Evolutionary conservation across 345 rosid genomes (phyloP).

Genomic region (Nephelium lappaceum): DNA sequence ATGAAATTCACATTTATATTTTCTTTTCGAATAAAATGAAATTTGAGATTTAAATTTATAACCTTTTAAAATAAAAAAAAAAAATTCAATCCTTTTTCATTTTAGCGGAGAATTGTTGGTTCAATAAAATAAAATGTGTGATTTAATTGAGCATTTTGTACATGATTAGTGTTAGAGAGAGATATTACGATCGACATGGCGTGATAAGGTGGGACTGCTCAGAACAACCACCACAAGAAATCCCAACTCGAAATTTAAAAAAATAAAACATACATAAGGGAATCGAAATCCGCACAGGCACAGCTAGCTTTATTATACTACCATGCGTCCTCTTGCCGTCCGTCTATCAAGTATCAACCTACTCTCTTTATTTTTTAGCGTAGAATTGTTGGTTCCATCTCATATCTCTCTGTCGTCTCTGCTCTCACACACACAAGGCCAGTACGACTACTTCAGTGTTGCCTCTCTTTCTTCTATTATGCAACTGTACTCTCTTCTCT

Average conservation of each 20-base stretch:
- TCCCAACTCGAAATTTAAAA: conserved; percentile 4
- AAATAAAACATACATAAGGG: not conserved
- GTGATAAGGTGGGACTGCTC: conserved; percentile 39
- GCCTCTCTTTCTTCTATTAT: conserved; percentile 23
- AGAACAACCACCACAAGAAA: conserved; percentile 22
- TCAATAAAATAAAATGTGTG: no score
- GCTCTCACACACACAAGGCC: not conserved
- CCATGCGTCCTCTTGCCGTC: conserved; percentile 31
- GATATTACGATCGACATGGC: conserved; percentile 20
- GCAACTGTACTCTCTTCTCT: not conserved
- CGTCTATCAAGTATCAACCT: conserved; percentile 18
- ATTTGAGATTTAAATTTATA: no score
- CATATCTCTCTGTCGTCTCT: not conserved
- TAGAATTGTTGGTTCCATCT: not conserved
- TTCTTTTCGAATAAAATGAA: no score
- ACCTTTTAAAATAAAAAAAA: no score
- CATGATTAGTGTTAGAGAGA: not conserved
- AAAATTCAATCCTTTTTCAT: no score
- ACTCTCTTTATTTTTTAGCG: not conserved
- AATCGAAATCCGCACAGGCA: not conserved
- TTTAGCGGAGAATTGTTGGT: no score
- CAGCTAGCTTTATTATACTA: conserved; percentile 23
- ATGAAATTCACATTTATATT: no score
- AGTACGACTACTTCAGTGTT: not conserved
- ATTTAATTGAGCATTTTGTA: not conserved